A percentile compares a stretch with the other conserved stretches of the same genome.
These are phyloP conservation scores for Suillus hirtellus DNA, from an alignment of 768 basidiomycete genomes.

Conservation along the genomic window DNA sequence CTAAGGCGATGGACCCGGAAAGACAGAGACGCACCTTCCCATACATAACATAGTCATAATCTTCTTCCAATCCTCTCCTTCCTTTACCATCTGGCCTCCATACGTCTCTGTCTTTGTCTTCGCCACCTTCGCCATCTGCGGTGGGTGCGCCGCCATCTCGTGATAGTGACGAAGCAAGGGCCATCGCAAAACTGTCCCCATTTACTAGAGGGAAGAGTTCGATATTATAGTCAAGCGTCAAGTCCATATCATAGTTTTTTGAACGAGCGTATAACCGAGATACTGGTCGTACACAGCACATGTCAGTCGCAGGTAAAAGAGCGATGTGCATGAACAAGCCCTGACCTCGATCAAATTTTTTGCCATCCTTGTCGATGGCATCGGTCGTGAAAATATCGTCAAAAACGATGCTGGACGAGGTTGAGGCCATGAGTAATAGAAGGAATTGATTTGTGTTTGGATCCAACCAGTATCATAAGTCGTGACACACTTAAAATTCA, in stretches of 20 bases:
- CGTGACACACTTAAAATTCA: background rate
- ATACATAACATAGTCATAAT: constrained; percentile 99
- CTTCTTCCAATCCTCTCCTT: constrained; percentile 80
- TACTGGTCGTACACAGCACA: constrained; percentile 49
- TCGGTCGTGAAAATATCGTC: constrained; percentile 91
- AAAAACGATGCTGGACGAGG: constrained; percentile 79
- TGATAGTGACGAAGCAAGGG: constrained; percentile 79
- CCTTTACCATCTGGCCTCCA: constrained; percentile 88
- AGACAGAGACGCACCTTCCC: constrained; percentile 67
- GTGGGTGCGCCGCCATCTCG: constrained; percentile 44
- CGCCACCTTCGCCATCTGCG: constrained; percentile 54
- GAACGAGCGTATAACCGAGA: constrained; percentile 89
- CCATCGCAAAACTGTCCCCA: constrained; percentile 78
- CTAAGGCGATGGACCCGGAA: background rate
- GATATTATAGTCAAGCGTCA: constrained; percentile 92
- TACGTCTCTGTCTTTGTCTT: constrained; percentile 63
- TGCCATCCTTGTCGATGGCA: constrained; percentile 87
- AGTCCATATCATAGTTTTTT: constrained; percentile 88
- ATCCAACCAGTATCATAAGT: background rate
- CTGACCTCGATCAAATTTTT: constrained; percentile 95
- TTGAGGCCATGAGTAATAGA: constrained; percentile 46
- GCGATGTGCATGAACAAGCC: background rate
- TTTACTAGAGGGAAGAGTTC: constrained; percentile 80
- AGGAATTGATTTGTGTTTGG: background rate
- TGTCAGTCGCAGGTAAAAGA: constrained; percentile 9